phyloP scores from a whole-genome alignment of 2,329 filamentous ascomycete species.

The Diplocarpon rosae region DNA sequence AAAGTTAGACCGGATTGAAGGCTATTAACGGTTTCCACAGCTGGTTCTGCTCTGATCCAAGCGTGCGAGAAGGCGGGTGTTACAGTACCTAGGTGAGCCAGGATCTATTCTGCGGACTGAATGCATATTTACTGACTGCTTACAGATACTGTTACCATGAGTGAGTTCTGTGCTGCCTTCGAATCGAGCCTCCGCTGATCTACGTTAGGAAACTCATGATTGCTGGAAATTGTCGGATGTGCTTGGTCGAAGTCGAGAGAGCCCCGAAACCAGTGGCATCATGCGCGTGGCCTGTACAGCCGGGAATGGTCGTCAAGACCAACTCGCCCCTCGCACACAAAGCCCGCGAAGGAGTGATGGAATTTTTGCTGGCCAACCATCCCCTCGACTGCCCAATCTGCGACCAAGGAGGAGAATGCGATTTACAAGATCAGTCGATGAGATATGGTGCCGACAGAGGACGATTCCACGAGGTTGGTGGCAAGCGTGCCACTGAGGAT shows the following conservation, averaged over 20 bases:
- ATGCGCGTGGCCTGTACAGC: slow-evolving; percentile 96
- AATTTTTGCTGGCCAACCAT: slow-evolving; percentile 93
- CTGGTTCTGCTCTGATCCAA: slow-evolving; percentile 94
- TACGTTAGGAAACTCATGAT: slow-evolving; percentile 81
- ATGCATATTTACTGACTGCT: slow-evolving; percentile 22
- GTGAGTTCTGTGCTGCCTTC: slow-evolving; percentile 40
- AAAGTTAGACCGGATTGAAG: slow-evolving; percentile 12
- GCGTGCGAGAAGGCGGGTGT: slow-evolving; percentile 96
- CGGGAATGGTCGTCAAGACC: slow-evolving; percentile 98
- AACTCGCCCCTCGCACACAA: slow-evolving; percentile 95
- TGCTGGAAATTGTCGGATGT: slow-evolving; percentile 99
- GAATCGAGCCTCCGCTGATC: slow-evolving; percentile 16
- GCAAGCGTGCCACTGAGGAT: slow-evolving; percentile 97
- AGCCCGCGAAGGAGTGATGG: slow-evolving; percentile 97
- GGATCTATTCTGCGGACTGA: slow-evolving; percentile 1
- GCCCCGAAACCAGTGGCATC: slow-evolving; percentile 96
- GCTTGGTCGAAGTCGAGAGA: slow-evolving; percentile 92
- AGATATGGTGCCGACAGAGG: slow-evolving; percentile 92
- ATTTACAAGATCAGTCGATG: slow-evolving; percentile 99
- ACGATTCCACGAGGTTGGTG: slow-evolving; percentile 88
- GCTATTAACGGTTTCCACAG: slow-evolving; percentile 41
- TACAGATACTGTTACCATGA: slow-evolving; percentile 96
- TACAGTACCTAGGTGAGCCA: slow-evolving; percentile 67
- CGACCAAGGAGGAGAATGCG: slow-evolving; percentile 97
- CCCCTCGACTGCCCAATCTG: slow-evolving; percentile 94